Evolutionary conservation across 2,329 filamentous ascomycete species (phyloP), one percentile per base, ranked within the genome.

Genomic region (Fusarium kyushuense): DNA sequence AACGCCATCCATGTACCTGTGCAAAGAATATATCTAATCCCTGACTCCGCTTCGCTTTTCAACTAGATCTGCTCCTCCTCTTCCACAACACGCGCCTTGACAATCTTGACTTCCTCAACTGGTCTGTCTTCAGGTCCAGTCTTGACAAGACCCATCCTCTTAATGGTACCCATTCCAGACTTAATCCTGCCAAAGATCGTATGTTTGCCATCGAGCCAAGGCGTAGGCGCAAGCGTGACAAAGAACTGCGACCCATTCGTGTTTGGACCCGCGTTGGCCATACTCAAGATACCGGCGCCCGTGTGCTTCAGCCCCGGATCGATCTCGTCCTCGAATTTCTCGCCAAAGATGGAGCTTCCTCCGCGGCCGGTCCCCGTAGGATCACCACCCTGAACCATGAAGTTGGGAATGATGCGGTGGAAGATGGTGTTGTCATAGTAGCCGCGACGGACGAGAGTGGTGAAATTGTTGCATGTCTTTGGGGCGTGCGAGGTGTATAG

Each of bases 231-330:
- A 33, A 98, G 84, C 0, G 96, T 98, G 71, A 99, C 89, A 78
- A 98, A 98, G 81, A 98, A 99, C 81, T 98, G 96, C 60, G 89
- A 93, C 23, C 95, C 95, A 79, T 98, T 98, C 35, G 95, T 97
- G 79, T 98, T 89, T 11, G 93, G 92, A 0, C 96, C 96, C 17
- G 90, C 89, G 80, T 99, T 99, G 62, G 96, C 96, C 96, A 99
- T 99, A 81, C 90, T 94, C 73, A 99, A 82, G n/a, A 98, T 85
- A 2, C 95, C 95, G 6, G 95, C 94, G 36, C 95, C 95, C 0
- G 94, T 97, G 82, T 99, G 96, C 77, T 95, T 96, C 55, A 99
- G 83, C 6, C 83, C 82, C 3, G 89, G 81, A 46, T 86, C 83
- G 73, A 98, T 95, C 84, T 99, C 96, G 81, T 99, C 96, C 64